Evolutionary conservation across 345 rosid genomes (phyloP), one percentile per base, ranked within the genome.

Genomic region (Limnanthes douglasii): DNA sequence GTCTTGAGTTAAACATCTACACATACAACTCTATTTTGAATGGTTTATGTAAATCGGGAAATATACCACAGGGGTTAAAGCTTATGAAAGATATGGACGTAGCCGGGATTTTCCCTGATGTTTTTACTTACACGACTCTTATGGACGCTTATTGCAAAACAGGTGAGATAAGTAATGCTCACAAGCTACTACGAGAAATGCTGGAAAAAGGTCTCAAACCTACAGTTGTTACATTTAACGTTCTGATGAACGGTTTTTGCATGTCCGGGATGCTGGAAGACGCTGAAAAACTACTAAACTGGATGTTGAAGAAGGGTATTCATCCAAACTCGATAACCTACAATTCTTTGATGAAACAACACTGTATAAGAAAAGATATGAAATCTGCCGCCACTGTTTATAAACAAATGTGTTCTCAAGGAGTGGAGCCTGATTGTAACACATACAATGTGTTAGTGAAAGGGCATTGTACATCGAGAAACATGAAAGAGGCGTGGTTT

Each of bases 391-490:
- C 70, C 11, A 58, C 62, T 24, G 43, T 76, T 30, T 83, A 62
- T 25, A 73, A 52, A 26, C 62, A 44, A 9, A 79, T 88, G 97
- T 57, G 61, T 35, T 53, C 66, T 31, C 54, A 37, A 43, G 86
- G 83, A 57, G 65, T 79, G 12, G 21, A 59, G 46, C 86, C 92
- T 34, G 81, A 88, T 70, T 37, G 64, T 37, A 73, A 70, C 63
- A 79, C 86, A 10, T 88, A 73, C 45, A 86, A 83, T 59, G 79
- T 79, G 52, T 51, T 83, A 53, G 52, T 88, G 30, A 66, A 52
- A 65, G 94, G 95, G 31, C 95, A 88, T 63, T 83, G 80, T 51
- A 83, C 70, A 69, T 90, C 94, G n/a, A 88, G 97, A 62, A 88
- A 83, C 61, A 88, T 83, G 94, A 88, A 83, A 58, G 94, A 88